Conservation (phyloP, 176 grass and related monocot genomes). For the sorghum (Sorghum bicolor) region Sorghum_bicolor_NCBIv3 NC_012872.2:322501-323000, state of each 20-base stretch:
- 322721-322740: neutral
- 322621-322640: no score
- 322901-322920: no score
- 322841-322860: neutral
- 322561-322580: neutral
- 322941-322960: no score
- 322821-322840: neutral
- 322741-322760: neutral
- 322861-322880: no score
- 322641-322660: neutral
- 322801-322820: neutral
- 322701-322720: neutral
- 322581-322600: neutral
- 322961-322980: no score
- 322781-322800: neutral
- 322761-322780: neutral
- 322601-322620: neutral
- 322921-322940: no score
- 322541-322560: neutral
- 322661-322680: neutral
- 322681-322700: conserved; percentile 30
- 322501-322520: conserved; percentile 13
- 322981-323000: no score
- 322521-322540: neutral
- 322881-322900: no score